Conservation (phyloP, 768 basidiomycete species). For the Kwoniella dendrophila region DNA sequence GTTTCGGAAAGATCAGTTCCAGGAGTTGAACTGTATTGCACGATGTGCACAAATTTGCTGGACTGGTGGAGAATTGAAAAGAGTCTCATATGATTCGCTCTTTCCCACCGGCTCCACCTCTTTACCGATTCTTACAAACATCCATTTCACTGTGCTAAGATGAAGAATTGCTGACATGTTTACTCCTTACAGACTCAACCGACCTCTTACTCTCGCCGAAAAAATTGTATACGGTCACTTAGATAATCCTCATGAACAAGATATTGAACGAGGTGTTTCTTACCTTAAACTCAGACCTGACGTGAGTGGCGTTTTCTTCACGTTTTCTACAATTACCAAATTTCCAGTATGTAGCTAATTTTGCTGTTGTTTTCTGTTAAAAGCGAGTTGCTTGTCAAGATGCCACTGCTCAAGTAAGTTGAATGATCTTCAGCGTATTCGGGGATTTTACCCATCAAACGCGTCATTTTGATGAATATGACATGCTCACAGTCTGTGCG, state of each 20-base stretch:
- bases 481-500: constrained; percentile 14
- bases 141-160: neutral
- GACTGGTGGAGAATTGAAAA: constrained; percentile 9
- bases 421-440: neutral
- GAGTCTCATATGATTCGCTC: constrained; percentile 3
- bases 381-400: constrained; percentile 62
- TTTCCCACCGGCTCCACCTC: constrained; percentile 15
- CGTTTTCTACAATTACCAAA: no score
- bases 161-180: neutral
- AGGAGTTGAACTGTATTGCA: no score
- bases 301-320: constrained; percentile 62
- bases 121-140: neutral
- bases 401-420: constrained; percentile 57
- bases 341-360: constrained; percentile 1
- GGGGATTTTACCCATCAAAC: constrained; percentile 7
- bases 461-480: constrained; percentile 8
- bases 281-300: constrained; percentile 98
- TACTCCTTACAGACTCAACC: constrained; percentile 67
- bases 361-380: constrained; percentile 15
- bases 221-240: constrained; percentile 98
- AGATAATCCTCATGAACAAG: constrained; percentile 73
- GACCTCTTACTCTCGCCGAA: constrained; percentile 90
- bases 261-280: constrained; percentile 78
- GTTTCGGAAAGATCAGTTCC: no score
- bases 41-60: constrained; percentile 81